phyloP scores from a whole-genome alignment of 345 rosid genomes.

The Rhodamnia rubescens region DNA sequence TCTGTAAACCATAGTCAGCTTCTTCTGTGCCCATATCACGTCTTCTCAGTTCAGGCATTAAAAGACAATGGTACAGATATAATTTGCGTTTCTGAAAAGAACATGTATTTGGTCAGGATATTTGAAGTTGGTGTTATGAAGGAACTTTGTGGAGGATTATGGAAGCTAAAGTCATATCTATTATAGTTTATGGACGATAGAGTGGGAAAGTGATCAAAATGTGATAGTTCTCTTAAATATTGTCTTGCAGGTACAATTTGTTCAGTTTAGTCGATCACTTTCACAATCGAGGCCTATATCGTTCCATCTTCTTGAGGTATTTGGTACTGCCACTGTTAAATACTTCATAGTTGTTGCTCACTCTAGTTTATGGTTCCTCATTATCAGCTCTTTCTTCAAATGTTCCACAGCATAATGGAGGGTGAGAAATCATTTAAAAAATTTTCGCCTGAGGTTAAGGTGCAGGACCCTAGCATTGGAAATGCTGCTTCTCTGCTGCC shows the following conservation, averaged over 20 bases:
- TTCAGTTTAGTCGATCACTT: conserved; percentile 63
- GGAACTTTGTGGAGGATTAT: not conserved
- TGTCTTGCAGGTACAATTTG: conserved; percentile 69
- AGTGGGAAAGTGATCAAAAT: not conserved
- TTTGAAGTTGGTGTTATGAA: not conserved
- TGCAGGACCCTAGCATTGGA: conserved; percentile 41
- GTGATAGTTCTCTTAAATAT: not conserved
- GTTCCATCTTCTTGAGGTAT: conserved; percentile 78
- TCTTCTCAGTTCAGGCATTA: not conserved
- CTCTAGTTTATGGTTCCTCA: not conserved
- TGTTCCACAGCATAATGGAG: conserved; percentile 78
- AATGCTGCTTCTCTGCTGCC: conserved; percentile 55
- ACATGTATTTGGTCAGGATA: not conserved
- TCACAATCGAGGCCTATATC: conserved; percentile 75
- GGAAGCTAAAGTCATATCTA: not conserved
- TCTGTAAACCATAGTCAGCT: not conserved
- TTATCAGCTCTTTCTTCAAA: not conserved
- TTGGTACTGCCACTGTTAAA: not conserved
- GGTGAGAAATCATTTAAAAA: conserved; percentile 69
- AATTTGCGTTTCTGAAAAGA: not conserved
- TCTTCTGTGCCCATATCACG: not conserved
- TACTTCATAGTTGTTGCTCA: not conserved
- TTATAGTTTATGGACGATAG: not conserved
- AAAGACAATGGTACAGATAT: not conserved
- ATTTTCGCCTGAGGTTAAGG: conserved; percentile 73